Evolutionary conservation across 176 grass and related monocot genomes (phyloP), one percentile per base, ranked within the genome.

Genomic region (Eragrostis nindensis): DNA sequence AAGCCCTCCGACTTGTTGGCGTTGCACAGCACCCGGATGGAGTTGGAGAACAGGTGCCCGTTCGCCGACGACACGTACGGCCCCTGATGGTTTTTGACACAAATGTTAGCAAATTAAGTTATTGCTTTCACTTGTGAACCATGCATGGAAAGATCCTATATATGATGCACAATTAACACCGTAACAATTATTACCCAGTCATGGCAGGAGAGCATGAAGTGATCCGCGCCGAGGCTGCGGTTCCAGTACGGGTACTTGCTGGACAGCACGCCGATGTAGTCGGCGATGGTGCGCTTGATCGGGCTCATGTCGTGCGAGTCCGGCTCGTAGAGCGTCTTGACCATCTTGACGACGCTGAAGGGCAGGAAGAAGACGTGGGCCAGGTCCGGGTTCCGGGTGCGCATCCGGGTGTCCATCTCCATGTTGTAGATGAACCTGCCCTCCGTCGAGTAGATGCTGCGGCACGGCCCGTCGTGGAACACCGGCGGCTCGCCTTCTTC

Each of bases 201-300:
- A 68, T 98, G 95, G 79, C 95, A 98, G 46, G 95, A 98, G 8
- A 98, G 86, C 92, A 95, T 93, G 88, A 98, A 92, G 79, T 98
- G 95, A 46, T 98, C 95, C 0, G 90, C 90, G 1, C 95, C 95
- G 1, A 83, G 54, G 86, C 92, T 93, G 27, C 92, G 83, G 55
- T 98, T 98, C 95, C 95, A 98, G 46, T 79, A 94, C 0, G 90
- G 88, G 71, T 98, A 81, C 89, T 85, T 94, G 44, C 5, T 2
- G 5, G 88, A 44, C 32, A 98, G 24, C 2, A 93, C 92, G 32
- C 45, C 25, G 68, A 98, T 76, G 81, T 98, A 98, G 71, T 94
- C 95, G 0, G 71, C 39, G 66, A 98, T 18, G 8, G 90, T 93
- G 25, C 66, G 82, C 12, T 62, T 84, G 19, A 98, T 68, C 9